Evolutionary conservation across 306 rosid genomes (phyloP), one percentile per base, ranked within the genome.

Genomic region (Spatholobus suberectus): DNA sequence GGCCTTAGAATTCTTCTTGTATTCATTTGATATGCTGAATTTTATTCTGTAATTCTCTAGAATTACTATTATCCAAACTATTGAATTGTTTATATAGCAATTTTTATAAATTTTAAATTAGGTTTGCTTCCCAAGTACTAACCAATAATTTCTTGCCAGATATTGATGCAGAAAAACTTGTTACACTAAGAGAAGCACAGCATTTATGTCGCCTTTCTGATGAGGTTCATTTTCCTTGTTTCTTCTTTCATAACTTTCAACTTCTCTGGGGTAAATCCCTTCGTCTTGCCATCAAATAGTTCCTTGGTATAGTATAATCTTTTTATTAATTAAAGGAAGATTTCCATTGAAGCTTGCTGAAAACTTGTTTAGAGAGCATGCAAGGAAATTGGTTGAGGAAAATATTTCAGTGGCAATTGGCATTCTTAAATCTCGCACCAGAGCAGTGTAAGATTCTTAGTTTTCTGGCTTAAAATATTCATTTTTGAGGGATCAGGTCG

Each of bases 361-460:
- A 78, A 90, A 89, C 87, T 89, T 94, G 87, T 94, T 96, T 69
- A 94, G 79, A 84, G 94, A 86, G 89, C 96, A 73, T 10, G 79
- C 86, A 55, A 88, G 98, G 91, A 94, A 91, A 84, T 83, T 96
- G 86, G 95, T 86, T 0, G 99, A 92, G 88, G 91, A 86, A 90
- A 91, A 88, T 77, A 88, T 96, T 78, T 85, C 98, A 24, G 84
- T 76, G 70, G 97, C 98, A 15, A 85, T 96, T 27, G 75, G 70
- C 59, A 27, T 70, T 54, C 92, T 94, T 59, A 96, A 94, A 86
- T 91, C 97, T 73, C 92, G 99, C 85, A 76, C 98, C 77, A 92
- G 94, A 89, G 82, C 97, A 82, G 87, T 5, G 99, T 96, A 92
- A 78, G 94, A 75, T 72, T 78, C 34, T 37, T 41, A 13, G 38